A percentile compares a stretch with the other conserved stretches of the same genome.
These are phyloP conservation scores for Arthroderma uncinatum DNA, from an alignment of 2,329 filamentous ascomycete species.

Conservation along the genomic window DNA sequence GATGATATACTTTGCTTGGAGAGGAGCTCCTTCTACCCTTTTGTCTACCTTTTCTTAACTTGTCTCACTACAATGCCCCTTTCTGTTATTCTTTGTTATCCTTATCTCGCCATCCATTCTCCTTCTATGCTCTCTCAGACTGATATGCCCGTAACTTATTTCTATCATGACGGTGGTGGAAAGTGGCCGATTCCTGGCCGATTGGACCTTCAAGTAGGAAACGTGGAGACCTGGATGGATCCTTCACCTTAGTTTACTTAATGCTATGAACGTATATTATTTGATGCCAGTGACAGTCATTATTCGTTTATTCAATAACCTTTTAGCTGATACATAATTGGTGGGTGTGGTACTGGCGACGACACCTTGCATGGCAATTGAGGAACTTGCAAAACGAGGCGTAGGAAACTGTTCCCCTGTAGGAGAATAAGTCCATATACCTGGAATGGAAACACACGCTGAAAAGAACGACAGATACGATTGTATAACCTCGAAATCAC, in stretches of 20 bases:
- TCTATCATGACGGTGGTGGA: background rate
- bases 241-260: background rate
- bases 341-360: no score
- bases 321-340: no score
- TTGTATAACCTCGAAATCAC: no score
- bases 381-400: no score
- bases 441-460: no score
- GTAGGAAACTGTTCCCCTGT: no score
- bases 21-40: background rate
- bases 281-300: no score
- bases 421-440: no score
- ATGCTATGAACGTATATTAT: background rate
- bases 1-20: background rate
- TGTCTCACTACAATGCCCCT: background rate
- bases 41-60: background rate
- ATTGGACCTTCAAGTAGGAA: background rate
- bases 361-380: no score
- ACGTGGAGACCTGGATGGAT: background rate
- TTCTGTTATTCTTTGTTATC: background rate
- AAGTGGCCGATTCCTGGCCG: background rate
- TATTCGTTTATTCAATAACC: no score
- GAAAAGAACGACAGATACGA: no score
- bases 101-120: background rate
- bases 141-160: background rate
- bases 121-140: background rate